Percentiles rank a stretch among this genome's conserved stretches.
Evolutionary conservation across 1,139 yeast species (phyloP).

Genomic region (Meyerozyma sp.): DNA sequence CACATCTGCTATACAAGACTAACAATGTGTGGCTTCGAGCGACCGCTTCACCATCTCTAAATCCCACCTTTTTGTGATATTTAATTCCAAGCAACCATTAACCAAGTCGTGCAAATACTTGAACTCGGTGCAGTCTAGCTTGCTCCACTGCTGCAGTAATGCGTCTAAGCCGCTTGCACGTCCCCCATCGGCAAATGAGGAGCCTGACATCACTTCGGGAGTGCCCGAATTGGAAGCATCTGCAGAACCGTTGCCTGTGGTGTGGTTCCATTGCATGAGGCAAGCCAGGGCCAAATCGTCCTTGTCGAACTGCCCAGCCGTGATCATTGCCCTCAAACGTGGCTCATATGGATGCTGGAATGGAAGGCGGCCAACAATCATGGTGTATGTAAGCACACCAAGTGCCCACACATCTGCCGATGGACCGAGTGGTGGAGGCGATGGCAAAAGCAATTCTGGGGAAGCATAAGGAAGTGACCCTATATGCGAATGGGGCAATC

Average conservation of each 20-base stretch:
- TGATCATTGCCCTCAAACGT: slow-evolving; percentile 64
- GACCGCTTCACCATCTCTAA: slow-evolving; percentile 26
- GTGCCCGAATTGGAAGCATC: slow-evolving; percentile 1
- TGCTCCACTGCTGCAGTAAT: slow-evolving; percentile 17
- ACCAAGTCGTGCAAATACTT: slow-evolving; percentile 39
- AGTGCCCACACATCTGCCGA: slow-evolving; percentile 87
- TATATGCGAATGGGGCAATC: slow-evolving; percentile 60
- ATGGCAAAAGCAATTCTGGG: slow-evolving; percentile 70
- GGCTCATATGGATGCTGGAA: slow-evolving; percentile 83
- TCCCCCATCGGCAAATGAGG: neutral
- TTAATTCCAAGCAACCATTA: slow-evolving; percentile 49
- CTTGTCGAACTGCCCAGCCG: slow-evolving; percentile 58
- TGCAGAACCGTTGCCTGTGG: slow-evolving; percentile 10
- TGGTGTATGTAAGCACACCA: slow-evolving; percentile 72
- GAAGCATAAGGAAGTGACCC: slow-evolving; percentile 93
- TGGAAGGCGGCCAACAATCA: slow-evolving; percentile 72
- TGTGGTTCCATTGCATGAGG: slow-evolving; percentile 22
- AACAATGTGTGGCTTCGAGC: neutral
- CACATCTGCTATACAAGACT: neutral
- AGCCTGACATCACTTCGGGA: neutral
- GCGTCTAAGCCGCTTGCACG: slow-evolving; percentile 3
- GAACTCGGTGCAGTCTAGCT: slow-evolving; percentile 17
- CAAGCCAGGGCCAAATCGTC: slow-evolving; percentile 33
- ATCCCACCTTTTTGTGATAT: slow-evolving; percentile 48
- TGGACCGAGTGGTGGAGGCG: slow-evolving; percentile 67